Conservation (phyloP, 805 yeast genomes). For the Komagataella ulmi region DNA sequence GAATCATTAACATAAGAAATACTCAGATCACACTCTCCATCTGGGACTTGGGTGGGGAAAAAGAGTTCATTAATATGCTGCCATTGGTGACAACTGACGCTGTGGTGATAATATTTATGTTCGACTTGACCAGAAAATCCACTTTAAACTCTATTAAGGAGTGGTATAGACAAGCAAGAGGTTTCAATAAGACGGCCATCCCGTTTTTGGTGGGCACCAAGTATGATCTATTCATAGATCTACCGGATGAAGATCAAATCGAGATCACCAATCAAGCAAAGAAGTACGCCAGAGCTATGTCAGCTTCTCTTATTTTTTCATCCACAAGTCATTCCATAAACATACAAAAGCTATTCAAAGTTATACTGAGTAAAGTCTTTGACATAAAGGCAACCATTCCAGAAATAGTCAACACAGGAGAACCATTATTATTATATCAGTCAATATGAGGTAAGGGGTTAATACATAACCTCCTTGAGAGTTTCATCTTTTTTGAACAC, state of each 20-base stretch:
- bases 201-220: slow-evolving; percentile 91
- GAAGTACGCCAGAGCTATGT: slow-evolving; percentile 82
- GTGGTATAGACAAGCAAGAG: slow-evolving; percentile 89
- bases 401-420: slow-evolving; percentile 79
- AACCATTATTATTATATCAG: slow-evolving; percentile 69
- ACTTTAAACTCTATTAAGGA: slow-evolving; percentile 82
- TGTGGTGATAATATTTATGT: slow-evolving; percentile 80
- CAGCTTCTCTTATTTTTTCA: slow-evolving; percentile 70
- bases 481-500: slow-evolving; percentile 46
- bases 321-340: slow-evolving; percentile 89
- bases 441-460: neutral
- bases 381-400: slow-evolving; percentile 74
- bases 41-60: slow-evolving; percentile 95
- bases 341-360: slow-evolving; percentile 86
- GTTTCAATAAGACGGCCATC: slow-evolving; percentile 80
- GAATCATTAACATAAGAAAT: slow-evolving; percentile 68
- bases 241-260: slow-evolving; percentile 68
- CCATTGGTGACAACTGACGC: slow-evolving; percentile 89
- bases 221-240: slow-evolving; percentile 73
- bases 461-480: slow-evolving; percentile 17
- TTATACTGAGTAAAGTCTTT: slow-evolving; percentile 81
- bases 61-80: slow-evolving; percentile 90
- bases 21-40: slow-evolving; percentile 84
- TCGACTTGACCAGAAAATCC: slow-evolving; percentile 77
- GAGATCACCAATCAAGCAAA: slow-evolving; percentile 76